These are phyloP conservation scores for Bolboschoenus planiculmis DNA, from an alignment of 176 grass and related monocot species.

Conservation along the genomic window DNA sequence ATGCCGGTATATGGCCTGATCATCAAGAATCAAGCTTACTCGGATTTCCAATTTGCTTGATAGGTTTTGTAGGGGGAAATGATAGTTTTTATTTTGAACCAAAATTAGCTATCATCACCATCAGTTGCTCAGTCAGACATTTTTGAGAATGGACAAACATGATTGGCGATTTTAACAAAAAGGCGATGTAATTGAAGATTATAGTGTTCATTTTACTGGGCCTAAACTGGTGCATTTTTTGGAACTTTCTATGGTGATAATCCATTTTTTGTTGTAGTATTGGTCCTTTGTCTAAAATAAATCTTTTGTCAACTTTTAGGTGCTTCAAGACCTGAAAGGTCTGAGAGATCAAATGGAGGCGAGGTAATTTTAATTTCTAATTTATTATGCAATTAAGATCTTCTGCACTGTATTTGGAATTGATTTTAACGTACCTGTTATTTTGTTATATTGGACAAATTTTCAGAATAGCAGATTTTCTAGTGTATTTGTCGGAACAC, in stretches of 20 bases:
- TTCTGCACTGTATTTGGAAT: neutral
- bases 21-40: neutral
- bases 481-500: conserved; percentile 79
- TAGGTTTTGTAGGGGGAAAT: neutral
- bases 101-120: neutral
- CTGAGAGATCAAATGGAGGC: conserved; percentile 52
- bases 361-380: conserved; percentile 50
- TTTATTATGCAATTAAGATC: neutral
- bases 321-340: conserved; percentile 49
- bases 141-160: neutral
- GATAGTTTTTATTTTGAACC: neutral
- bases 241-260: neutral
- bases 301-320: conserved; percentile 31
- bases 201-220: neutral
- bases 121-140: neutral
- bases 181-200: neutral
- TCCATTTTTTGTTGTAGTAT: neutral
- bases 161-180: neutral
- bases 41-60: neutral
- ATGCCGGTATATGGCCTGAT: neutral
- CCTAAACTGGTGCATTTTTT: neutral
- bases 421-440: conserved; percentile 10
- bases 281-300: neutral
- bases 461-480: conserved; percentile 61
- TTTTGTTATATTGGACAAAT: neutral